Conservation (phyloP, 225 moss, liverwort and hornwort genomes). For the Physcomitrellopsis africana region DNA sequence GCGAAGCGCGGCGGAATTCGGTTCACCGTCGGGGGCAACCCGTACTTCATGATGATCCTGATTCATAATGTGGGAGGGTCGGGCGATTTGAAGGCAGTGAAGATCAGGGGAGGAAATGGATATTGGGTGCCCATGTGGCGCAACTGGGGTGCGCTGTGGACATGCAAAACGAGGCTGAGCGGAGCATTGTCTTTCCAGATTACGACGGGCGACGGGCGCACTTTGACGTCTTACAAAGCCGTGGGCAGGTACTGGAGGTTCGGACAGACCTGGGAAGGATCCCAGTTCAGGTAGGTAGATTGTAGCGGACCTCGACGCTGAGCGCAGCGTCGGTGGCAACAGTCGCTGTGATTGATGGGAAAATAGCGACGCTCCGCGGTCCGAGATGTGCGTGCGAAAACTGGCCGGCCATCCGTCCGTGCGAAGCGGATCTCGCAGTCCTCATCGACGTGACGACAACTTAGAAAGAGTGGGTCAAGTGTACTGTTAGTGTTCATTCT, state of each 20-base stretch:
- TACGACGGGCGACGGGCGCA: slow-evolving; percentile 32
- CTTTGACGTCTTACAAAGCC: slow-evolving; percentile 26
- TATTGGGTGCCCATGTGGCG: slow-evolving; percentile 58
- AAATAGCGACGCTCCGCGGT: too few relatives aligned
- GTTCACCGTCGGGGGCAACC: slow-evolving; percentile 66
- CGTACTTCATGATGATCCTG: slow-evolving; percentile 69
- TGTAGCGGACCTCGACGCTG: too few relatives aligned
- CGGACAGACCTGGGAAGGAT: slow-evolving; percentile 65
- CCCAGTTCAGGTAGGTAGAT: too few relatives aligned
- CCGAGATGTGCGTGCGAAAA: too few relatives aligned
- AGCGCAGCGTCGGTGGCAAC: too few relatives aligned
- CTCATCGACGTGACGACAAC: too few relatives aligned
- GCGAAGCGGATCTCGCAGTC: too few relatives aligned
- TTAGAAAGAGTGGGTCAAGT: too few relatives aligned
- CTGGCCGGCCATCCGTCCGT: too few relatives aligned
- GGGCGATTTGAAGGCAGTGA: slow-evolving; percentile 51
- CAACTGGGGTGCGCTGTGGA: slow-evolving; percentile 59
- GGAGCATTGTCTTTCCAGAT: slow-evolving; percentile 54
- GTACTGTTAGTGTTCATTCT: too few relatives aligned
- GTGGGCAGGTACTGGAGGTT: slow-evolving; percentile 43
- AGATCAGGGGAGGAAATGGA: slow-evolving; percentile 26
- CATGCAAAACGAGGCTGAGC: slow-evolving; percentile 7
- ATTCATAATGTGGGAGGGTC: slow-evolving; percentile 72
- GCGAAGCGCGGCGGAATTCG: slow-evolving; percentile 53
- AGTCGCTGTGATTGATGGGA: too few relatives aligned